Percentiles rank a stretch among this genome's conserved stretches.
These are phyloP conservation scores for Betula pendula DNA, from an alignment of 306 rosid species.

Conservation along the genomic window DNA sequence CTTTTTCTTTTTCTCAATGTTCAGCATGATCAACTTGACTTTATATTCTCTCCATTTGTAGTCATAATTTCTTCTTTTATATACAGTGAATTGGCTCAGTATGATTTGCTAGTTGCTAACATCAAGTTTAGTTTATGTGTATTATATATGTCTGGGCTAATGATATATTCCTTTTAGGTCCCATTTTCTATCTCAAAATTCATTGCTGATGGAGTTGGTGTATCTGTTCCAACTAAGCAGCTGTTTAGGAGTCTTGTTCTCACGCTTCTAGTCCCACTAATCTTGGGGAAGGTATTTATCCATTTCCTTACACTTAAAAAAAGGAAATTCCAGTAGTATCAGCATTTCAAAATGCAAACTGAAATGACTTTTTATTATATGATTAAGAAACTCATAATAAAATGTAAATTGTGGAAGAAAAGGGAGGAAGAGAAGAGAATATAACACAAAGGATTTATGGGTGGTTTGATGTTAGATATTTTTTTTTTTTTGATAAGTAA, in stretches of 20 bases:
- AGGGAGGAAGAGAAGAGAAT: too few relatives aligned
- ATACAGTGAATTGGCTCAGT: neutral
- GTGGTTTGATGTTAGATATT: too few relatives aligned
- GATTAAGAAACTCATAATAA: too few relatives aligned
- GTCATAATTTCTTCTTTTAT: neutral
- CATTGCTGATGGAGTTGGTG: constrained; percentile 86
- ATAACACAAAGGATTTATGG: too few relatives aligned
- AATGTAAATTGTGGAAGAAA: too few relatives aligned
- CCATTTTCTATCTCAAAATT: constrained; percentile 81
- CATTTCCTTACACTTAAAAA: constrained; percentile 1
- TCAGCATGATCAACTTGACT: too few relatives aligned
- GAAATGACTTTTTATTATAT: neutral
- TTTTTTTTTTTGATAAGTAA: too few relatives aligned
- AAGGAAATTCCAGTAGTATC: neutral
- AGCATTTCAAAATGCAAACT: neutral
- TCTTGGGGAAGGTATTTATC: constrained; percentile 77
- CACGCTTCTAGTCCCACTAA: constrained; percentile 72
- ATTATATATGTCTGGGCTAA: constrained; percentile 29
- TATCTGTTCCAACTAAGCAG: constrained; percentile 75
- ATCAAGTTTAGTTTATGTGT: constrained; percentile 15
- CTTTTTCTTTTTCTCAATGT: neutral
- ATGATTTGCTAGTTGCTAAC: constrained; percentile 23
- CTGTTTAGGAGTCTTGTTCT: constrained; percentile 73
- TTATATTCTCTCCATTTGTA: too few relatives aligned
- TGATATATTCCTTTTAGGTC: constrained; percentile 46